Evolutionary conservation across 345 rosid species (phyloP).

Genomic region (Luvunga scandens): DNA sequence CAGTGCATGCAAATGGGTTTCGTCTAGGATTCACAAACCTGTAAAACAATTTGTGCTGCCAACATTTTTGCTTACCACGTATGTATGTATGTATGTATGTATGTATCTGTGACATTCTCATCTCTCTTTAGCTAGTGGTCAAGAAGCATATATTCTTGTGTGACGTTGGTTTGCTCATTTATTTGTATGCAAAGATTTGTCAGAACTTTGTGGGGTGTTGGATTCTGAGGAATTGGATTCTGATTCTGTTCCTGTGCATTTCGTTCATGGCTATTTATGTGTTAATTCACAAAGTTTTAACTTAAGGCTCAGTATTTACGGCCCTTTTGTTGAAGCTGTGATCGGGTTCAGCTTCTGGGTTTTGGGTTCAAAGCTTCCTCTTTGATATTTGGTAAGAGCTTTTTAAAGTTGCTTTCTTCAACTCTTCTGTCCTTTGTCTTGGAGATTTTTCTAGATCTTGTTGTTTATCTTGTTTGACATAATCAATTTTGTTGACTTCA

Average conservation of each 20-base stretch:
- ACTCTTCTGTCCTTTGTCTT: neutral
- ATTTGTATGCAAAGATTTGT: neutral
- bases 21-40: slow-evolving; percentile 45
- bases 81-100: slow-evolving; percentile 14
- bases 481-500: neutral
- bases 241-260: slow-evolving; percentile 18
- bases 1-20: slow-evolving; percentile 20
- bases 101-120: neutral
- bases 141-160: slow-evolving; percentile 21
- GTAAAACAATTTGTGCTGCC: slow-evolving; percentile 15
- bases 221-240: slow-evolving; percentile 43
- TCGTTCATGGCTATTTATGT: slow-evolving; percentile 17
- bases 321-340: slow-evolving; percentile 10
- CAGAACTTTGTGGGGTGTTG: neutral
- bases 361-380: neutral
- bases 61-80: slow-evolving; percentile 23
- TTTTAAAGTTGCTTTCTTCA: neutral
- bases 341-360: slow-evolving; percentile 1
- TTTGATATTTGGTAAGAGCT: slow-evolving; percentile 9
- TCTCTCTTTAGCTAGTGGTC: neutral
- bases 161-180: neutral
- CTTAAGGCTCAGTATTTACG: neutral
- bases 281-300: slow-evolving; percentile 16
- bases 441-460: neutral
- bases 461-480: neutral